Evolutionary conservation across 257 asterid species (phyloP).

Genomic region (Anisodus tanguticus): DNA sequence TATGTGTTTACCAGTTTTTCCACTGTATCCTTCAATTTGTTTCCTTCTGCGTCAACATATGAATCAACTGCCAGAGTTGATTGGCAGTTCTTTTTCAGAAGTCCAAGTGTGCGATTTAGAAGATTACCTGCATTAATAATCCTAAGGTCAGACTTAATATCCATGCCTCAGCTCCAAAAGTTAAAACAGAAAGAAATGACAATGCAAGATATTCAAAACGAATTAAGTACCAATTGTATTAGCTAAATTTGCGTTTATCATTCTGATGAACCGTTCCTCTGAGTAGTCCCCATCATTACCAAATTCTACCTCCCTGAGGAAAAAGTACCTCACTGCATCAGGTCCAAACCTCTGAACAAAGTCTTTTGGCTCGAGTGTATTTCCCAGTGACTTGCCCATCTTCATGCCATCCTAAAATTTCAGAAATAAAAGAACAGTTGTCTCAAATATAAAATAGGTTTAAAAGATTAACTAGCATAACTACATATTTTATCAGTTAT

Average conservation of each 20-base stretch:
- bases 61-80: slow-evolving; percentile 79
- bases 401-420: slow-evolving; percentile 84
- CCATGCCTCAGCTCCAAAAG: slow-evolving; percentile 6
- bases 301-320: slow-evolving; percentile 93
- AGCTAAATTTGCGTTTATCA: slow-evolving; percentile 89
- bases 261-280: slow-evolving; percentile 87
- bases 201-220: slow-evolving; percentile 21
- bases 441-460: slow-evolving; percentile 38
- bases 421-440: slow-evolving; percentile 41
- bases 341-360: slow-evolving; percentile 83
- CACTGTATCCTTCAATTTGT: slow-evolving; percentile 63
- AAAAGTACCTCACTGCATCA: slow-evolving; percentile 96
- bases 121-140: slow-evolving; percentile 71
- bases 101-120: slow-evolving; percentile 96
- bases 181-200: slow-evolving; percentile 23
- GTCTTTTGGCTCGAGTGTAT: slow-evolving; percentile 90
- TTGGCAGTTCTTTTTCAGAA: slow-evolving; percentile 81
- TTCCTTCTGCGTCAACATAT: slow-evolving; percentile 79
- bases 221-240: slow-evolving; percentile 78
- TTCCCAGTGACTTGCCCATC: slow-evolving; percentile 97
- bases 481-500: slow-evolving; percentile 7
- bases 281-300: slow-evolving; percentile 97
- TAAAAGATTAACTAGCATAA: slow-evolving; percentile 24
- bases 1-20: slow-evolving; percentile 68
- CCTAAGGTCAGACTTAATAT: slow-evolving; percentile 23